These are phyloP conservation scores for Collybia nuda DNA, from an alignment of 768 basidiomycete species.

Conservation along the genomic window DNA sequence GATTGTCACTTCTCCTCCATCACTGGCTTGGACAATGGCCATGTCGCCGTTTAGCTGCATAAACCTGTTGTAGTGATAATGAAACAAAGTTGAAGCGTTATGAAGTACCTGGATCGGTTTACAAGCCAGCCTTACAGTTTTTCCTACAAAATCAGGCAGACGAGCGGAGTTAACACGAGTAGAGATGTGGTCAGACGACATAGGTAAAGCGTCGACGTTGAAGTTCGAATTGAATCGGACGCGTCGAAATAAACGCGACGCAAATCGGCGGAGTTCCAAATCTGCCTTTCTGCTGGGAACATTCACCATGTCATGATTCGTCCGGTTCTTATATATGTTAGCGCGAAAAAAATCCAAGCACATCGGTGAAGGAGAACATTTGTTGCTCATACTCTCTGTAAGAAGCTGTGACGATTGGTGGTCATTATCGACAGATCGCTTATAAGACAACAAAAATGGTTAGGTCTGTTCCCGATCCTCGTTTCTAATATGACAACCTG, in stretches of 20 bases:
- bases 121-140: slow-evolving; percentile 60
- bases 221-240: background rate
- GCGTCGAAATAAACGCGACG: slow-evolving; percentile 3
- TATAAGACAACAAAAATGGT: no score
- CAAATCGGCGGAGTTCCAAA: background rate
- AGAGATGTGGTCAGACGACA: slow-evolving; percentile 23
- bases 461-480: no score
- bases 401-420: no score
- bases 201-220: background rate
- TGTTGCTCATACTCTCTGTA: no score
- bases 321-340: no score
- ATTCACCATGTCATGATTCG: no score
- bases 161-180: slow-evolving; percentile 65
- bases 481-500: no score
- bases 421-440: no score
- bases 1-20: slow-evolving; percentile 62
- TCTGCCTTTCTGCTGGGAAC: no score
- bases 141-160: slow-evolving; percentile 49
- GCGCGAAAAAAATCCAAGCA: no score
- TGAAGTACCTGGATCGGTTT: slow-evolving; percentile 55
- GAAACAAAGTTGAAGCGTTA: slow-evolving; percentile 2
- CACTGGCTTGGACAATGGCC: slow-evolving; percentile 62
- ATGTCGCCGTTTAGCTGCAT: slow-evolving; percentile 40
- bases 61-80: background rate
- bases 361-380: no score